Conservation (phyloP, 2,329 filamentous ascomycete genomes). For the Tolypocladium ovalisporum region DNA sequence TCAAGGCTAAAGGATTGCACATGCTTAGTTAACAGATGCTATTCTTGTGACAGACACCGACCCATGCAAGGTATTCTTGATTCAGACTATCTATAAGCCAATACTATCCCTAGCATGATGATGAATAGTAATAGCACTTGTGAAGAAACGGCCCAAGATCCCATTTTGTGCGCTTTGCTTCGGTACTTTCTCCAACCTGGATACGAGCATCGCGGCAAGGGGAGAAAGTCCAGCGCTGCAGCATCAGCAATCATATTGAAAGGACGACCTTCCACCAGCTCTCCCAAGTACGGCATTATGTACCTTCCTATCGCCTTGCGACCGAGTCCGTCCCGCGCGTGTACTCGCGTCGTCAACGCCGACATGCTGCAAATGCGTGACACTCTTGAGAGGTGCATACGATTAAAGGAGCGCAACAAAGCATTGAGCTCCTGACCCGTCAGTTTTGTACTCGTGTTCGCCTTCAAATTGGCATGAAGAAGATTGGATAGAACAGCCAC, state of each 20-base stretch:
- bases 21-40: too few species aligned
- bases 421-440: neutral
- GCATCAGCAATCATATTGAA: neutral
- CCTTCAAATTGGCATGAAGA: neutral
- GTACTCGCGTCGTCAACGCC: neutral
- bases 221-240: neutral
- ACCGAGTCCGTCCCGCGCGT: neutral
- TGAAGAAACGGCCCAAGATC: neutral
- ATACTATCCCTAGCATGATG: neutral
- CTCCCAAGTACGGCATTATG: neutral
- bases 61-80: too few species aligned
- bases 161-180: neutral
- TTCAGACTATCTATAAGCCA: neutral
- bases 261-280: neutral
- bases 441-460: neutral
- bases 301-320: neutral
- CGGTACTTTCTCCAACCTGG: neutral
- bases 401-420: neutral
- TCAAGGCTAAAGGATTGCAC: too few species aligned
- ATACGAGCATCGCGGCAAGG: neutral
- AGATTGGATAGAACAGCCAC: neutral
- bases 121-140: neutral
- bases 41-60: too few species aligned
- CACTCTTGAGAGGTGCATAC: neutral
- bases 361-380: neutral